Evolutionary conservation across 352 stramenopile genomes (phyloP), one percentile per base, ranked within the genome.

Genomic region (Halophytophthora polymorphica): DNA sequence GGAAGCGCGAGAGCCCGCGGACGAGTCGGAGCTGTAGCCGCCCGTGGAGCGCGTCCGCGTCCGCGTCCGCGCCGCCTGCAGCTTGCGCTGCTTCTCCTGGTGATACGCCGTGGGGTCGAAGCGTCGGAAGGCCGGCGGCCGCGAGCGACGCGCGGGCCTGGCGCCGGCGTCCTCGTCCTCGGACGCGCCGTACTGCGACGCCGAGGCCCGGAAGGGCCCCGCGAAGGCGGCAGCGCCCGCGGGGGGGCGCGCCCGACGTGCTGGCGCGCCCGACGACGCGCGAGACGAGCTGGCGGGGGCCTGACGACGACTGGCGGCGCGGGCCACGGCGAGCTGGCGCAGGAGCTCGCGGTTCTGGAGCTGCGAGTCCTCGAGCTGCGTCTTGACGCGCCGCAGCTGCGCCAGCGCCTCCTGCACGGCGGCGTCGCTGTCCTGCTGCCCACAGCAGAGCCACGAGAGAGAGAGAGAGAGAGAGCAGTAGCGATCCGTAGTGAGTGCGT

Each of bases 41-140:
- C 60, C 63, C 41, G 54, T 55, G 25, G 60, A 56, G 2, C 61
- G 56, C 3, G 56, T 55, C 29, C 50, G 63, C 17, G 77, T 83
- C 2, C 61, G 54, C 5, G 73, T 71, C 17, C 69, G 71, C 25
- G 57, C 53, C 36, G 66, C 56, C 6, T 66, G 73, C 42, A 78
- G 50, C 45, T 85, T 86, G 2, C 66, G 77, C 36, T 89, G 66
- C 14, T 76, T 77, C 42, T 93, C 78, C 44, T 77, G 66, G 53
- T 93, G 80, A 63, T 93, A 93, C 12, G 83, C 83, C 10, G 83
- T 93, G 7, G 80, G 83, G 40, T 93, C 80, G 50, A 93, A 93
- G 14, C 80, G 73, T 21, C 74, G 69, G 41, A 89, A 91, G 10
- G 54, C 34, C 17, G 59, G 63, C 11, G 39, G 37, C 31, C 47